Conservation (phyloP, 345 rosid species). For the Salix viminalis region DNA sequence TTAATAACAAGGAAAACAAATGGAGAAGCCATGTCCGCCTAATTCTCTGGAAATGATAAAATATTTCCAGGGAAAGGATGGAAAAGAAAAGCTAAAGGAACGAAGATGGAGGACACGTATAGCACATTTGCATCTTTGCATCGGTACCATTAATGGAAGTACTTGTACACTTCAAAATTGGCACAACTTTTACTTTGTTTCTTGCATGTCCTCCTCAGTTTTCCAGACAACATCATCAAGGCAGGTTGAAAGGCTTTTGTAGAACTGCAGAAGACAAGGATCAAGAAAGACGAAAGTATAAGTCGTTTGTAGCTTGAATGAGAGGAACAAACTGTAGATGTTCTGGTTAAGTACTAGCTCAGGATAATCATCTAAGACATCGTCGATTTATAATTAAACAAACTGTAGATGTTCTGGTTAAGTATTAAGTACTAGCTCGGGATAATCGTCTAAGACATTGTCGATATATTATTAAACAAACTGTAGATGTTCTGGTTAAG, state of each 20-base stretch:
- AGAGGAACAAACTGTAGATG: background rate
- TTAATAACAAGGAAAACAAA: constrained; percentile 33
- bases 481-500: too few relatives aligned
- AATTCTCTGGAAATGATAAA: background rate
- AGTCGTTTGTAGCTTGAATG: background rate
- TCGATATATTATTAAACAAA: too few relatives aligned
- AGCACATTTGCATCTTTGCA: constrained; percentile 18
- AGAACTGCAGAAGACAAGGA: constrained; percentile 58
- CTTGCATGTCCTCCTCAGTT: constrained; percentile 74
- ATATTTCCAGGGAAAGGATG: background rate
- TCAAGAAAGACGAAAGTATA: background rate
- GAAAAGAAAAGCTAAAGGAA: constrained; percentile 12
- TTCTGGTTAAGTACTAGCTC: background rate
- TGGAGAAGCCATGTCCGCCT: constrained; percentile 7
- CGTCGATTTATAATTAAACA: too few relatives aligned
- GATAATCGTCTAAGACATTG: too few relatives aligned
- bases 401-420: too few relatives aligned
- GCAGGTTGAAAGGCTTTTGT: constrained; percentile 67
- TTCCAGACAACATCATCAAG: constrained; percentile 93
- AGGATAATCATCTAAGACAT: too few relatives aligned
- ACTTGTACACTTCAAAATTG: constrained; percentile 7
- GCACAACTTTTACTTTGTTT: constrained; percentile 19
- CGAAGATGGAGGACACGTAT: constrained; percentile 21
- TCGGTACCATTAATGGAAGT: background rate
- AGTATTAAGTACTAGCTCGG: too few relatives aligned